These are phyloP conservation scores for Wickerhamomyces chambardii DNA, from an alignment of 805 yeast species.

Conservation along the genomic window DNA sequence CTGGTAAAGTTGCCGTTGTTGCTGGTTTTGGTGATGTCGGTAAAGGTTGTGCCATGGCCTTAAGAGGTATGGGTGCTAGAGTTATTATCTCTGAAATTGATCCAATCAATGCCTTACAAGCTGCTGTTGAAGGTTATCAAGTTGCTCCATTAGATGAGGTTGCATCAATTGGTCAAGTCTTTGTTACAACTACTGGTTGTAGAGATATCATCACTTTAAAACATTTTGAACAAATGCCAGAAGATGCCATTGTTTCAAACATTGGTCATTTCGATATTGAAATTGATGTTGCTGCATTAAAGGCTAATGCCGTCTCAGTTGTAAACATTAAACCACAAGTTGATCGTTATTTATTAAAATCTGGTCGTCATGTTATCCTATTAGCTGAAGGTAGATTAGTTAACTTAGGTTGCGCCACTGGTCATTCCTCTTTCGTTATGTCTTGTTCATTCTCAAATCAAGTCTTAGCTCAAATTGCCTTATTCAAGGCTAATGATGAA, in stretches of 20 bases:
- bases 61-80: constrained; percentile 98
- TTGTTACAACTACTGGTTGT: constrained; percentile 99
- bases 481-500: constrained; percentile 80
- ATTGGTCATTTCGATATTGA: constrained; percentile 99
- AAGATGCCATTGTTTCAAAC: constrained; percentile 99
- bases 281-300: constrained; percentile 98
- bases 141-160: constrained; percentile 94
- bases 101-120: constrained; percentile 98
- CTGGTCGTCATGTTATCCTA: constrained; percentile 90
- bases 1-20: constrained; percentile 98
- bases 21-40: constrained; percentile 99
- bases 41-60: constrained; percentile 99
- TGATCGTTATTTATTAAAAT: constrained; percentile 86
- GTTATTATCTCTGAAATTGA: constrained; percentile 96
- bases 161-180: constrained; percentile 88
- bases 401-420: constrained; percentile 99
- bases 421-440: constrained; percentile 98
- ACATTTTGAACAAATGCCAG: constrained; percentile 92
- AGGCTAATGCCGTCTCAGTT: constrained; percentile 86
- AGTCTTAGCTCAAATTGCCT: constrained; percentile 97
- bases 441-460: constrained; percentile 99
- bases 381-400: constrained; percentile 99
- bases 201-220: constrained; percentile 91
- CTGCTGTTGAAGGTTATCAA: constrained; percentile 98
- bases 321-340: constrained; percentile 99